Percentiles rank a stretch among this genome's conserved stretches.
Conservation (phyloP, 202 grass and related monocot genomes). For the Carex sylvatica region DNA sequence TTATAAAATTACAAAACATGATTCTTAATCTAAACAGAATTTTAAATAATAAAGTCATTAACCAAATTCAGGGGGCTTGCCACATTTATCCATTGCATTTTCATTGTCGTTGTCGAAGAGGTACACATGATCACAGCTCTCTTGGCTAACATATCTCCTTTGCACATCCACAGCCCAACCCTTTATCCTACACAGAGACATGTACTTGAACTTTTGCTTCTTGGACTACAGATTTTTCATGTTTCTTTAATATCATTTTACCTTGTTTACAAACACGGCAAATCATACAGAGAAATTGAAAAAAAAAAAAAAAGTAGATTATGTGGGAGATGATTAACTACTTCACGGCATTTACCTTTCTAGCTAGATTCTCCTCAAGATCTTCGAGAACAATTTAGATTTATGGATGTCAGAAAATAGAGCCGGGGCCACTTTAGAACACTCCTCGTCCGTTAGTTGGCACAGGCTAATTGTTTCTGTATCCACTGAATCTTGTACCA, state of each 20-base stretch:
- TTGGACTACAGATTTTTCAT: conserved; percentile 24
- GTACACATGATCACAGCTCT: conserved; percentile 66
- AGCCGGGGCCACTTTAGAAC: conserved; percentile 58
- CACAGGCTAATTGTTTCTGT: conserved; percentile 55
- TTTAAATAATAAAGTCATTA: too few species aligned
- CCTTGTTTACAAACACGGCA: neutral
- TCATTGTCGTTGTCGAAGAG: conserved; percentile 52
- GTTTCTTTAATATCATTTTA: neutral
- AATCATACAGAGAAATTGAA: neutral
- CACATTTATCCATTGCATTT: conserved; percentile 49
- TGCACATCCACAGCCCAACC: conserved; percentile 56
- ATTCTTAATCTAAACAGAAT: too few species aligned
- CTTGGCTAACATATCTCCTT: conserved; percentile 43
- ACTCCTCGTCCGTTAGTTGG: conserved; percentile 55
- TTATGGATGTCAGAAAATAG: conserved; percentile 86
- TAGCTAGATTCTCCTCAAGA: conserved; percentile 35
- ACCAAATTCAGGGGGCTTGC: too few species aligned
- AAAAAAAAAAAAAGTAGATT: neutral
- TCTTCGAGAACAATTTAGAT: conserved; percentile 38
- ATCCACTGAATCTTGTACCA: conserved; percentile 39
- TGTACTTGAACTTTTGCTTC: conserved; percentile 31
- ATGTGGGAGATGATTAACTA: neutral
- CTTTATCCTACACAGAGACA: conserved; percentile 51
- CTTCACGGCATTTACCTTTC: conserved; percentile 54
- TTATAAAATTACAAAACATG: too few species aligned